phyloP scores from a whole-genome alignment of 2,329 filamentous ascomycete species.

The Sarocladiaceae sp. region DNA sequence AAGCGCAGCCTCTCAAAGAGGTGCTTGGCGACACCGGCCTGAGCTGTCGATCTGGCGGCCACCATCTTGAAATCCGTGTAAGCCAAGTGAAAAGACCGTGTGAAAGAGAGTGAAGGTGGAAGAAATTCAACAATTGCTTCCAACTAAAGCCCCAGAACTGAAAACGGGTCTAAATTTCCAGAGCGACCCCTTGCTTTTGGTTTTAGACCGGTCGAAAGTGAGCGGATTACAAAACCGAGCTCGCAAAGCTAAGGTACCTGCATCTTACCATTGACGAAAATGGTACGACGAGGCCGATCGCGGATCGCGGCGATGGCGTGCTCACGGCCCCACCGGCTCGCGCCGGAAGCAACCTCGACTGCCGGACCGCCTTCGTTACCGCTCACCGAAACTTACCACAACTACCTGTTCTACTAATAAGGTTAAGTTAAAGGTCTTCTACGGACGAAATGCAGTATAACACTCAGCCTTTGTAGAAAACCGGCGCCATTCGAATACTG shows the following conservation, averaged over 20 bases:
- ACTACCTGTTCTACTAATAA: too few relatives aligned
- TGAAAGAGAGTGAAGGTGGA: neutral
- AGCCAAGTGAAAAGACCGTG: too few relatives aligned
- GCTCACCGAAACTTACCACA: too few relatives aligned
- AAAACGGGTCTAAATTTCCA: too few relatives aligned
- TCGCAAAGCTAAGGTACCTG: neutral
- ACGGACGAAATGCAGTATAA: too few relatives aligned
- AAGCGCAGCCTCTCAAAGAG: neutral
- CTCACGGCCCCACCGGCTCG: slow-evolving; percentile 1
- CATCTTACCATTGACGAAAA: neutral
- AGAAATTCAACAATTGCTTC: neutral
- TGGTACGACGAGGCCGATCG: neutral
- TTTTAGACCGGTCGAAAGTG: too few relatives aligned
- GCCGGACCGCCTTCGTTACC: neutral
- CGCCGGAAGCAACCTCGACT: neutral
- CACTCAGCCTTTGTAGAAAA: too few relatives aligned
- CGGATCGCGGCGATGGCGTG: slow-evolving; percentile 7
- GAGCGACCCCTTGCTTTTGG: too few relatives aligned
- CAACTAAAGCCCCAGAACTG: neutral
- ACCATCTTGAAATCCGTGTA: too few relatives aligned
- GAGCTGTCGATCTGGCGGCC: neutral
- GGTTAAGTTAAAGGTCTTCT: too few relatives aligned
- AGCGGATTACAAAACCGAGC: neutral
- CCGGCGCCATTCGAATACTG: too few relatives aligned
- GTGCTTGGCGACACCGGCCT: neutral